phyloP scores from a whole-genome alignment of 2,329 filamentous ascomycete species.

The Calonectria hawksworthii region DNA sequence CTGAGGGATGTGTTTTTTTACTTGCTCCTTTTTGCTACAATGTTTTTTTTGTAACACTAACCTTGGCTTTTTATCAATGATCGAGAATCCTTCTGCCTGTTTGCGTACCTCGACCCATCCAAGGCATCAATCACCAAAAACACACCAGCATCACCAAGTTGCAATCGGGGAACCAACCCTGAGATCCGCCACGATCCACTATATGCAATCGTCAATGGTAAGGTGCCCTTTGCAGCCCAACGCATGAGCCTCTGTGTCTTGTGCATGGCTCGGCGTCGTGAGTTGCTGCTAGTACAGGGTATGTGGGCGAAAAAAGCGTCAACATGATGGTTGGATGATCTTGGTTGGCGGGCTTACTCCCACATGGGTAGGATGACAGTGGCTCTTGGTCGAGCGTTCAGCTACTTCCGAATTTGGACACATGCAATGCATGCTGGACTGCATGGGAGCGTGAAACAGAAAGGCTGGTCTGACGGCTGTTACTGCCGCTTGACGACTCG shows the following conservation, averaged over 20 bases:
- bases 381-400: neutral
- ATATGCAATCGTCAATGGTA: no score
- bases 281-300: neutral
- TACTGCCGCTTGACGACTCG: neutral
- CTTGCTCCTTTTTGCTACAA: neutral
- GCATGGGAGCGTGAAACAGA: neutral
- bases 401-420: neutral
- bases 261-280: neutral
- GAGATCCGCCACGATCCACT: neutral
- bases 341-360: neutral
- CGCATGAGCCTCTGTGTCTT: neutral
- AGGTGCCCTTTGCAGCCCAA: neutral
- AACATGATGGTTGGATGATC: conserved; percentile 14
- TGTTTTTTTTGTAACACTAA: no score
- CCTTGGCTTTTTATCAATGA: neutral
- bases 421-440: neutral
- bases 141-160: neutral
- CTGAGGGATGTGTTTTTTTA: no score
- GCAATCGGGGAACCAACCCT: neutral
- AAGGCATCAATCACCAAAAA: neutral
- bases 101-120: neutral
- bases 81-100: neutral
- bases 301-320: neutral
- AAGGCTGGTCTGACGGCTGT: neutral
- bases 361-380: neutral